phyloP scores from a whole-genome alignment of 1,139 yeast genomes.

The Eremothecium sinecaudum region DNA sequence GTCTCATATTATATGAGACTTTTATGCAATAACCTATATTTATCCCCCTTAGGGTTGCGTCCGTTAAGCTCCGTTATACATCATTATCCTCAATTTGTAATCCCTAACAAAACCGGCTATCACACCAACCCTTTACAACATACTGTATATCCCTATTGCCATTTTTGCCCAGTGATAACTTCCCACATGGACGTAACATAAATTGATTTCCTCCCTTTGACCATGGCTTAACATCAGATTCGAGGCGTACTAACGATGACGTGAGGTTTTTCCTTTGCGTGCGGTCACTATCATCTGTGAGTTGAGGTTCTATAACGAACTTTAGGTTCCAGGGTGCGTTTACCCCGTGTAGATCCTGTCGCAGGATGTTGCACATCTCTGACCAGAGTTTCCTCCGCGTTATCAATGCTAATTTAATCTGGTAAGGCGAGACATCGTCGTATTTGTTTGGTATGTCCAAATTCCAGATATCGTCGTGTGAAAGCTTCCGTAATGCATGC shows the following conservation, averaged over 20 bases:
- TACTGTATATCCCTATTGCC: conserved; percentile 21
- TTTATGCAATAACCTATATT: too few species aligned
- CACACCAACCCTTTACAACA: conserved; percentile 32
- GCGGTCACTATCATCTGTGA: neutral
- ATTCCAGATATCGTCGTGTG: conserved; percentile 18
- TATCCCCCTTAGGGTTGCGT: too few species aligned
- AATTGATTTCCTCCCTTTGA: conserved; percentile 10
- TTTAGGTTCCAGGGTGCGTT: conserved; percentile 21
- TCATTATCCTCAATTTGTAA: too few species aligned
- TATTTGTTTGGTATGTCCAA: conserved; percentile 17
- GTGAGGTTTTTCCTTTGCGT: conserved; percentile 1
- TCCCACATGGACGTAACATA: conserved; percentile 29
- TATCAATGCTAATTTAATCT: conserved; percentile 25
- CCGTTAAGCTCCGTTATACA: too few species aligned
- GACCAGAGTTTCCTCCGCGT: conserved; percentile 29
- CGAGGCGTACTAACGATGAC: conserved; percentile 21
- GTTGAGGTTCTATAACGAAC: conserved; percentile 12
- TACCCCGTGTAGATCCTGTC: conserved; percentile 25
- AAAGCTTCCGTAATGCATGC: conserved; percentile 18
- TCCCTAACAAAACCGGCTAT: conserved; percentile 19
- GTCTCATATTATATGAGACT: too few species aligned
- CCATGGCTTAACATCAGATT: conserved; percentile 28
- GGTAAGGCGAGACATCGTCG: conserved; percentile 15
- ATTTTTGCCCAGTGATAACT: conserved; percentile 15
- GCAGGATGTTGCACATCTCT: conserved; percentile 21